Evolutionary conservation across 805 yeast genomes (phyloP).

Genomic region (Myxozyma nipponensis): DNA sequence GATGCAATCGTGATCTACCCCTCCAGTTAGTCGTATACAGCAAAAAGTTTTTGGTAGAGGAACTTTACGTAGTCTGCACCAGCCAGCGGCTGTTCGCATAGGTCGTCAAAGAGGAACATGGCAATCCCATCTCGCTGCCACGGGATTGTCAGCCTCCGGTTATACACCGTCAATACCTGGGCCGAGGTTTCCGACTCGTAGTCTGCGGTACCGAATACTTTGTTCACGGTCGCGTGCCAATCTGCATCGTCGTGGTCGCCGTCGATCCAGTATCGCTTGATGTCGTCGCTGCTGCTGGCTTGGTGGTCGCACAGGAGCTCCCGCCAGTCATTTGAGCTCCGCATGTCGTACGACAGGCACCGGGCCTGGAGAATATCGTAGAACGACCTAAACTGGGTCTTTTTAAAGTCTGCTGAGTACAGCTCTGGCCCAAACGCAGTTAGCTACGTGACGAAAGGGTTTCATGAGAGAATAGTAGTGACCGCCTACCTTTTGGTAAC

Average conservation of each 20-base stretch:
- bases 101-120: slow-evolving; percentile 48
- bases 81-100: slow-evolving; percentile 56
- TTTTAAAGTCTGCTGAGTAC: slow-evolving; percentile 62
- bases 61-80: slow-evolving; percentile 54
- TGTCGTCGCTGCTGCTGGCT: slow-evolving; percentile 5
- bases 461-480: background rate
- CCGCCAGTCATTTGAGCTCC: slow-evolving; percentile 56
- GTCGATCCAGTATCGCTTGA: slow-evolving; percentile 10
- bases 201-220: background rate
- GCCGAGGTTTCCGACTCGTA: slow-evolving; percentile 1
- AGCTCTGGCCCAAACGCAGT: slow-evolving; percentile 40
- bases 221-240: slow-evolving; percentile 21
- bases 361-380: slow-evolving; percentile 53
- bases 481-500: slow-evolving; percentile 51
- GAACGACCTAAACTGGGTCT: slow-evolving; percentile 54
- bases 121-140: slow-evolving; percentile 44
- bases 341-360: slow-evolving; percentile 62
- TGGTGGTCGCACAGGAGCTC: slow-evolving; percentile 35
- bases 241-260: slow-evolving; percentile 4
- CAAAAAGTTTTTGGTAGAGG: background rate
- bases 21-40: background rate
- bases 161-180: slow-evolving; percentile 50
- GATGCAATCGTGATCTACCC: slow-evolving; percentile 55
- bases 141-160: slow-evolving; percentile 50
- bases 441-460: background rate